These are phyloP conservation scores for Hortiboletus campestris DNA, from an alignment of 768 basidiomycete genomes.

Conservation along the genomic window DNA sequence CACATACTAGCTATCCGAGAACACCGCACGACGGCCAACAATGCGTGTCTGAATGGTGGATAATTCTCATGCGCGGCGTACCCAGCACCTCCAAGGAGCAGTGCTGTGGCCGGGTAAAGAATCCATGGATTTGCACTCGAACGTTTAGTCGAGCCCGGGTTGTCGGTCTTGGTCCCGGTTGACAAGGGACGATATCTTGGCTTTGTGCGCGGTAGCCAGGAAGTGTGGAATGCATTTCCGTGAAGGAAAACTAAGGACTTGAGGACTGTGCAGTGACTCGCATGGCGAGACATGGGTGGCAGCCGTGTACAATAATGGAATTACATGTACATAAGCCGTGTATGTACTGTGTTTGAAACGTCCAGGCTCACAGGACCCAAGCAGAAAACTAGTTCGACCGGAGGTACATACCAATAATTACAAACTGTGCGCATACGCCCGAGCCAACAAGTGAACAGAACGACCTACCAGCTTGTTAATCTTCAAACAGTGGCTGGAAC, in stretches of 20 bases:
- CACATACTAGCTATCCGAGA: constrained; percentile 68
- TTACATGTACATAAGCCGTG: not conserved
- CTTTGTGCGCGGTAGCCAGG: constrained; percentile 5
- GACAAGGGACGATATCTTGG: constrained; percentile 12
- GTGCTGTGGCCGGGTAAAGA: constrained; percentile 21
- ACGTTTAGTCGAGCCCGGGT: constrained; percentile 3
- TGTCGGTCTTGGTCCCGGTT: not conserved
- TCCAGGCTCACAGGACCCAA: not conserved
- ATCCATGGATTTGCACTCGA: constrained; percentile 19
- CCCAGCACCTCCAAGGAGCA: constrained; percentile 32
- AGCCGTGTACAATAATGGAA: not conserved
- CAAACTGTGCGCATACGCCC: not conserved
- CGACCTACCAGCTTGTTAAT: constrained; percentile 9
- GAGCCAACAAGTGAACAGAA: not conserved
- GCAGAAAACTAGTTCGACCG: not conserved
- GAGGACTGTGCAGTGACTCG: constrained; percentile 13
- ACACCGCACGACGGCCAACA: constrained; percentile 75
- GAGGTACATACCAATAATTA: not conserved
- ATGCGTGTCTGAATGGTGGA: constrained; percentile 71
- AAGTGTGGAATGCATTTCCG: not conserved
- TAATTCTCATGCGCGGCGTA: constrained; percentile 61
- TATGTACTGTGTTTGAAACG: not conserved
- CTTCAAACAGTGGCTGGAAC: constrained; percentile 35
- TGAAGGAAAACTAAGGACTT: constrained; percentile 11
- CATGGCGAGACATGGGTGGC: constrained; percentile 17